A percentile compares a stretch with the other conserved stretches of the same genome.
Evolutionary conservation across 805 yeast species (phyloP).

Genomic region (Suhomyces sp.): DNA sequence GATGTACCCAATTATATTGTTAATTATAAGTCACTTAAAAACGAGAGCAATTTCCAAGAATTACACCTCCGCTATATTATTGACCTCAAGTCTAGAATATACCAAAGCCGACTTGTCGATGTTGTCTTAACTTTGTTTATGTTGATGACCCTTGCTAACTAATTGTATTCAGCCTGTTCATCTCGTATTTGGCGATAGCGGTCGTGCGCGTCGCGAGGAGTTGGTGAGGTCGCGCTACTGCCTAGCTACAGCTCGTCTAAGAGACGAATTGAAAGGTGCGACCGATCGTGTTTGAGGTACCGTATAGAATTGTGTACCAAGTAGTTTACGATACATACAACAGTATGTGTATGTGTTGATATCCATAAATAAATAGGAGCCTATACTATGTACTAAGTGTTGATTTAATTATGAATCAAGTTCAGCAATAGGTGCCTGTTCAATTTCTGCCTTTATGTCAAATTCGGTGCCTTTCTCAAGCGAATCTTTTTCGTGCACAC

Average conservation of each 20-base stretch:
- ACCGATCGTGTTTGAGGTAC: background rate
- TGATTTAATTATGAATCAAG: no score
- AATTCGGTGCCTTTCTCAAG: background rate
- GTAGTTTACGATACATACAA: background rate
- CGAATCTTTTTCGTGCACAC: background rate
- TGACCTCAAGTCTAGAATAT: background rate
- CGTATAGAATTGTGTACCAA: background rate
- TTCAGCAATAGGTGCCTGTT: background rate
- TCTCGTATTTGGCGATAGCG: background rate
- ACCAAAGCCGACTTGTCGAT: background rate
- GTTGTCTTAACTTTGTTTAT: background rate
- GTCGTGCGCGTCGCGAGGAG: background rate
- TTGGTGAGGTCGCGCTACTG: background rate
- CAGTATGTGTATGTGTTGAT: background rate
- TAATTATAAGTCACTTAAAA: no score
- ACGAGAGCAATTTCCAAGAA: background rate
- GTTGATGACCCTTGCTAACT: background rate
- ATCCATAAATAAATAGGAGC: background rate
- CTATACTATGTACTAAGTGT: background rate
- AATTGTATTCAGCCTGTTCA: background rate
- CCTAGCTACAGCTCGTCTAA: background rate
- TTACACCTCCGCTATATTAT: background rate
- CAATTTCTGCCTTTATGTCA: background rate
- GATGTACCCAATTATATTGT: background rate
- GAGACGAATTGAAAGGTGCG: background rate